phyloP scores from a whole-genome alignment of 495 filamentous ascomycete species.

The Sordaria brevicollis region DNA sequence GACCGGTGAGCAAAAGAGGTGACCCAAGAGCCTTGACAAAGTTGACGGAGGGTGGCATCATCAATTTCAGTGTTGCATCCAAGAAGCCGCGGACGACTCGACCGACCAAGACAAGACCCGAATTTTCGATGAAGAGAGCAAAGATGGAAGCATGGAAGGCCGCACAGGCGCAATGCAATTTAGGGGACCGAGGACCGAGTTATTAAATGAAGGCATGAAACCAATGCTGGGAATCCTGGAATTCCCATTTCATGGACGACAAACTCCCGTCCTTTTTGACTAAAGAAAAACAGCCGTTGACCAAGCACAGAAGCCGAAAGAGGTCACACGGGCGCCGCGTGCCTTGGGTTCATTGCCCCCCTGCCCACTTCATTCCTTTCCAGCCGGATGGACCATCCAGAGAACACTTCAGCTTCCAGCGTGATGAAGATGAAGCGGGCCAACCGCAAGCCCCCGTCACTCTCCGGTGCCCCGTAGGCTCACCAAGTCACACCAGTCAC shows the following conservation, averaged over 20 bases:
- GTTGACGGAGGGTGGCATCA: background rate
- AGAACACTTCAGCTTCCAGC: background rate
- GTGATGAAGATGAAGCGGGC: background rate
- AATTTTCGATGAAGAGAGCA: background rate
- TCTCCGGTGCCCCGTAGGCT: background rate
- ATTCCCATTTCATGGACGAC: background rate
- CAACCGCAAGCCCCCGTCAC: background rate
- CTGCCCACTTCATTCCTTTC: constrained; percentile 9
- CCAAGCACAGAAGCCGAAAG: constrained; percentile 15
- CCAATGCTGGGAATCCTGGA: background rate
- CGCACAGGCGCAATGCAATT: background rate
- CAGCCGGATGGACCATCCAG: constrained; percentile 3
- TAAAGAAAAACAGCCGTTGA: constrained; percentile 9
- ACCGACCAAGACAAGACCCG: background rate
- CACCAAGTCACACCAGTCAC: background rate
- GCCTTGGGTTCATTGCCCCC: constrained; percentile 1
- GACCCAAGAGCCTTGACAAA: background rate
- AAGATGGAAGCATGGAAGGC: background rate
- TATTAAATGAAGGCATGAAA: background rate
- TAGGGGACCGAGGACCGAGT: background rate
- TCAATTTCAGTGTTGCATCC: background rate
- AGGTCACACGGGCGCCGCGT: constrained; percentile 14
- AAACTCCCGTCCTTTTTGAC: constrained; percentile 7
- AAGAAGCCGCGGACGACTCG: background rate
- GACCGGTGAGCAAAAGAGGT: background rate